Evolutionary conservation across 2,329 filamentous ascomycete genomes (phyloP).

Genomic region (Stromatinia cepivora): DNA sequence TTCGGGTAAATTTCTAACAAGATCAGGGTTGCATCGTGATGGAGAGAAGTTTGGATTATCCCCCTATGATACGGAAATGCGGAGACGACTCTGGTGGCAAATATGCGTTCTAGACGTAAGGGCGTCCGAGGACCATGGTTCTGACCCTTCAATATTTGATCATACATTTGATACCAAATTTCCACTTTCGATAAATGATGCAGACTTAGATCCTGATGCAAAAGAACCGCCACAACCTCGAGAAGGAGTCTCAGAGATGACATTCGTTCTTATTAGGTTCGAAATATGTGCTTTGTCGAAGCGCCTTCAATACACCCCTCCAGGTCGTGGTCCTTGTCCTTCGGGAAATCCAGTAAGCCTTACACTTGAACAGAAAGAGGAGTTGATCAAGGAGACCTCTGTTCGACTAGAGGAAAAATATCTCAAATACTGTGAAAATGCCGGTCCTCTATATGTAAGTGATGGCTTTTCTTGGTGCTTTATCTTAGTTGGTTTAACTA

Average conservation of each 20-base stretch:
- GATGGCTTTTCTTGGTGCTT: background rate
- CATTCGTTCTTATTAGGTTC: slow-evolving; percentile 43
- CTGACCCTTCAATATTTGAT: slow-evolving; percentile 58
- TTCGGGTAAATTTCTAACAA: background rate
- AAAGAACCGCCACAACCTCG: slow-evolving; percentile 32
- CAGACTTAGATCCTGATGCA: slow-evolving; percentile 46
- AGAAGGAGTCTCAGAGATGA: slow-evolving; percentile 44
- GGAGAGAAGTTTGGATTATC: slow-evolving; percentile 54
- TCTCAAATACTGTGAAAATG: slow-evolving; percentile 42
- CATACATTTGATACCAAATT: slow-evolving; percentile 59
- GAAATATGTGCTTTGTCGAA: slow-evolving; percentile 38
- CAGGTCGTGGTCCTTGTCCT: slow-evolving; percentile 26
- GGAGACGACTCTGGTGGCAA: slow-evolving; percentile 61
- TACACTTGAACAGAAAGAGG: slow-evolving; percentile 40
- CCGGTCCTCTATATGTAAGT: slow-evolving; percentile 45
- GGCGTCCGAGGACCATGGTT: slow-evolving; percentile 63
- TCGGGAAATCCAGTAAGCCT: slow-evolving; percentile 16
- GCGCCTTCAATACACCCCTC: slow-evolving; percentile 35
- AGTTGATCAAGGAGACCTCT: slow-evolving; percentile 38
- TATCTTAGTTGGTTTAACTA: background rate
- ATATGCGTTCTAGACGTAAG: slow-evolving; percentile 60
- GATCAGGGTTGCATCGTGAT: slow-evolving; percentile 54
- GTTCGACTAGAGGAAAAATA: slow-evolving; percentile 39
- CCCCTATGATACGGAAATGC: slow-evolving; percentile 62
- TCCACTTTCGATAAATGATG: slow-evolving; percentile 52